Conservation (phyloP, 495 filamentous ascomycete species). For the Cercophora sp. region DNA sequence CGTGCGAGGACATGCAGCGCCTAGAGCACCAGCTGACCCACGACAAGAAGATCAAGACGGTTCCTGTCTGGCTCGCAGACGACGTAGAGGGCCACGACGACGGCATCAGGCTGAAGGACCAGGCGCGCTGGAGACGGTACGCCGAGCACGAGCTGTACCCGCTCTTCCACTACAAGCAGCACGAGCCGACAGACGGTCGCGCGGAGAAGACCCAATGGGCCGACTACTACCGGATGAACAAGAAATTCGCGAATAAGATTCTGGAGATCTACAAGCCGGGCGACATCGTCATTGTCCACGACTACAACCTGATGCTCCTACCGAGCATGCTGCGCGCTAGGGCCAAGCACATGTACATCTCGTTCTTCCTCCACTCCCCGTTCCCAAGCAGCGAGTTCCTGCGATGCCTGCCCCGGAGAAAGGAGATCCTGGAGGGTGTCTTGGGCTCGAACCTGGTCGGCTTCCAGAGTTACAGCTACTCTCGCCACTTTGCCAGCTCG, state of each 20-base stretch:
- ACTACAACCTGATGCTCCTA: constrained; percentile 84
- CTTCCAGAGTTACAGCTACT: constrained; percentile 91
- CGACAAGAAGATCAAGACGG: constrained; percentile 58
- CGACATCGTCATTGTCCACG: constrained; percentile 86
- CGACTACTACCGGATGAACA: constrained; percentile 84
- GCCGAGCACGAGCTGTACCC: constrained; percentile 87
- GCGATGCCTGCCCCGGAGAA: constrained; percentile 76
- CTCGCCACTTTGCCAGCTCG: constrained; percentile 85
- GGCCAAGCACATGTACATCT: constrained; percentile 78
- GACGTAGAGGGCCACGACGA: constrained; percentile 61
- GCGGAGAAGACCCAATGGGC: constrained; percentile 79
- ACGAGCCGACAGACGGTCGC: constrained; percentile 79
- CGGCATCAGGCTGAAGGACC: constrained; percentile 65
- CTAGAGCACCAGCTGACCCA: constrained; percentile 66
- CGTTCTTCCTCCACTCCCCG: constrained; percentile 87
- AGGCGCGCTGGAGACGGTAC: constrained; percentile 78
- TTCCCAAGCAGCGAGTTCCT: constrained; percentile 94
- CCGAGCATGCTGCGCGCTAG: constrained; percentile 80
- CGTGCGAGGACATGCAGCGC: constrained; percentile 57
- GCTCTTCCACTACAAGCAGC: constrained; percentile 88
- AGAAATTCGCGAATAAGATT: constrained; percentile 82
- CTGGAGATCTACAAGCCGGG: constrained; percentile 80
- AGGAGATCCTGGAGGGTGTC: constrained; percentile 82
- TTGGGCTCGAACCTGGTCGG: constrained; percentile 86
- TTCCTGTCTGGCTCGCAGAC: constrained; percentile 82